Conservation (phyloP, 1,284 basidiomycete species). For the Paramarasmius palmivorus region DNA sequence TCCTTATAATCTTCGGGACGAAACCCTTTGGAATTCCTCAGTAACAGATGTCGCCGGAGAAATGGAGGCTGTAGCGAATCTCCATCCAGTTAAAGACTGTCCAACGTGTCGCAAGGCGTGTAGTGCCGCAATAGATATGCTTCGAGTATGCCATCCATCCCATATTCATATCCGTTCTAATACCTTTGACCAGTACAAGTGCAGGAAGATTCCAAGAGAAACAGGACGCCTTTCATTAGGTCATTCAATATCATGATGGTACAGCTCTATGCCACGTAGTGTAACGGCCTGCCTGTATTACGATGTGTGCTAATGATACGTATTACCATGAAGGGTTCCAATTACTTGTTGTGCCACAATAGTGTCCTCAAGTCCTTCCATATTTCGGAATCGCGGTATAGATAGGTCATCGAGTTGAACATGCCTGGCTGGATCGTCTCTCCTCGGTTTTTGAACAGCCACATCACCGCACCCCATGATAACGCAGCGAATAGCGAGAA, state of each 20-base stretch:
- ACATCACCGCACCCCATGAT: slow-evolving; percentile 98
- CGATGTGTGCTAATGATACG: neutral
- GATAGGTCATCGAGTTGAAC: slow-evolving; percentile 81
- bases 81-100: slow-evolving; percentile 41
- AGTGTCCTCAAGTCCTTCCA: slow-evolving; percentile 70
- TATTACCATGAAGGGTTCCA: slow-evolving; percentile 2
- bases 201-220: slow-evolving; percentile 41
- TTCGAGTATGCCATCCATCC: slow-evolving; percentile 42
- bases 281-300: neutral
- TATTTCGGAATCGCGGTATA: slow-evolving; percentile 74
- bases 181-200: slow-evolving; percentile 55
- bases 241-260: slow-evolving; percentile 11
- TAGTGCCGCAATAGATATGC: slow-evolving; percentile 63
- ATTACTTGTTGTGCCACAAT: slow-evolving; percentile 72
- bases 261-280: slow-evolving; percentile 12
- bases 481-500: slow-evolving; percentile 90
- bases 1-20: slow-evolving; percentile 7
- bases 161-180: neutral
- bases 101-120: slow-evolving; percentile 55
- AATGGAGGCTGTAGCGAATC: slow-evolving; percentile 45
- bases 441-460: slow-evolving; percentile 84
- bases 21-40: slow-evolving; percentile 22
- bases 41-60: slow-evolving; percentile 64
- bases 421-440: slow-evolving; percentile 93
- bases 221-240: slow-evolving; percentile 23